Evolutionary conservation across 2,329 filamentous ascomycete genomes (phyloP).

Genomic region (Colletotrichum eleusines): DNA sequence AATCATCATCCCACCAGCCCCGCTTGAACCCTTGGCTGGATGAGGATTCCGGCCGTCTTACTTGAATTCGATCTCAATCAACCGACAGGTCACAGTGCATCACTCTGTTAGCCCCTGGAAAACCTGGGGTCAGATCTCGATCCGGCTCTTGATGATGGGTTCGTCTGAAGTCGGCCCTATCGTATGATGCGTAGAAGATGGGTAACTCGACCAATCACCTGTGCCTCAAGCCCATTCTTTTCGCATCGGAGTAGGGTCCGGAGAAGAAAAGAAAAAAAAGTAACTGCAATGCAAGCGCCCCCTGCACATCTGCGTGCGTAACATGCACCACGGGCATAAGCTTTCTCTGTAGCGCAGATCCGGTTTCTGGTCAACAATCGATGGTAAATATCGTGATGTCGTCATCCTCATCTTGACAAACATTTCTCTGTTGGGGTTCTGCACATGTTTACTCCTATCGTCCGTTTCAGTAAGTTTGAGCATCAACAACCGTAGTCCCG

Average conservation of each 20-base stretch:
- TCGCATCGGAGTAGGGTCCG: background rate
- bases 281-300: background rate
- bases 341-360: background rate
- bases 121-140: slow-evolving; percentile 1
- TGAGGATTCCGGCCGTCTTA: background rate
- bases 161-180: slow-evolving; percentile 7
- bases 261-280: background rate
- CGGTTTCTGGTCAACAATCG: background rate
- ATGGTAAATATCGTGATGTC: background rate
- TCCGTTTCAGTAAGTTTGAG: background rate
- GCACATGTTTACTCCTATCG: background rate
- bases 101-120: too few species aligned
- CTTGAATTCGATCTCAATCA: background rate
- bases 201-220: background rate
- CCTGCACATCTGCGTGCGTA: background rate
- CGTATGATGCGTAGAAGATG: background rate
- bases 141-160: slow-evolving; percentile 3
- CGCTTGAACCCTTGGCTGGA: background rate
- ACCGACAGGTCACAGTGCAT: background rate
- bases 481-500: background rate
- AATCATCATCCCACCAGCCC: background rate
- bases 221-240: background rate
- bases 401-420: background rate
- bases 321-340: background rate
- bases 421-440: background rate